Conservation (phyloP, 306 rosid species). For the Geum urbanum region DNA sequence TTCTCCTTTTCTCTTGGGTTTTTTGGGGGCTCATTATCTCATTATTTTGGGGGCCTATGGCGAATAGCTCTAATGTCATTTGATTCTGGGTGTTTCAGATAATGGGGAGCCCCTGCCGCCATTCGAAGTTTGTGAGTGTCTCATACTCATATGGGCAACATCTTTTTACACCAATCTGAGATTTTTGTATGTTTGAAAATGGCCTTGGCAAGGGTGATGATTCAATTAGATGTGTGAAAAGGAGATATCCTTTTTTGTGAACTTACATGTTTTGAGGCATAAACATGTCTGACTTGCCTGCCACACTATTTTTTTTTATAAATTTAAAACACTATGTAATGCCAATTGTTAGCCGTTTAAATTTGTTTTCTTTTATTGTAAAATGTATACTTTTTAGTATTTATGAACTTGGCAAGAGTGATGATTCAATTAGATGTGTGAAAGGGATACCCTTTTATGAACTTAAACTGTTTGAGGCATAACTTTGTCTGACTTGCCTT, state of each 20-base stretch:
- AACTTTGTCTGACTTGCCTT: slow-evolving; percentile 40
- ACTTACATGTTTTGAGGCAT: slow-evolving; percentile 63
- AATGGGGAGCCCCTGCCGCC: slow-evolving; percentile 26
- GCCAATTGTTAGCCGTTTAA: too few relatives aligned
- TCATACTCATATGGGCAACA: slow-evolving; percentile 51
- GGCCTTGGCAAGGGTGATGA: slow-evolving; percentile 48
- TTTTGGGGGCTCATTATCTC: slow-evolving; percentile 24
- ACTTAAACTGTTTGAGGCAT: slow-evolving; percentile 62
- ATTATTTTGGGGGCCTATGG: slow-evolving; percentile 14
- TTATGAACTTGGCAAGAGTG: slow-evolving; percentile 36
- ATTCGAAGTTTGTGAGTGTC: slow-evolving; percentile 34
- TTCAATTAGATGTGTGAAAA: slow-evolving; percentile 70
- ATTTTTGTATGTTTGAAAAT: background rate
- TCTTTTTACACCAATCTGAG: background rate
- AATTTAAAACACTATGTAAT: too few relatives aligned
- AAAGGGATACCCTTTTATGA: slow-evolving; percentile 44
- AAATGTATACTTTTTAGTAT: background rate
- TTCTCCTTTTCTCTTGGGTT: slow-evolving; percentile 15
- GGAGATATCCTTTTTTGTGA: slow-evolving; percentile 38
- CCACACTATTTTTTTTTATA: background rate
- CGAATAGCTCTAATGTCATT: slow-evolving; percentile 9
- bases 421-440: slow-evolving; percentile 74
- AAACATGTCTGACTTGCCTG: slow-evolving; percentile 42
- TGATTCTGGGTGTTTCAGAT: slow-evolving; percentile 24
- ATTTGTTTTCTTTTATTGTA: background rate